Conservation (phyloP, 768 basidiomycete genomes). For the Tephrocybe sp. region DNA sequence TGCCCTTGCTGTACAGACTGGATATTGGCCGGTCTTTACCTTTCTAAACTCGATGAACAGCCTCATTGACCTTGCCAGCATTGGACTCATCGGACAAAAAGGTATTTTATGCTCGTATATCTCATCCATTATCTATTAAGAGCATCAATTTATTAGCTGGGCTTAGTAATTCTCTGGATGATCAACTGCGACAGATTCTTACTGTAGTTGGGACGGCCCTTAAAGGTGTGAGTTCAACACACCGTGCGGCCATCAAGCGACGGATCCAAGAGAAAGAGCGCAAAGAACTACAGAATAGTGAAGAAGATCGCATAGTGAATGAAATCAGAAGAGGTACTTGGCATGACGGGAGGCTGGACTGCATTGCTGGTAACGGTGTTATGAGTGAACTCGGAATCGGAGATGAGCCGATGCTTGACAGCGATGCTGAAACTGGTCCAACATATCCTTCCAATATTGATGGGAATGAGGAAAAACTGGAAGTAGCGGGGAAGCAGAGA, state of each 20-base stretch:
- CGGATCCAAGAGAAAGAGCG: conserved; percentile 36
- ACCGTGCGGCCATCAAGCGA: conserved; percentile 42
- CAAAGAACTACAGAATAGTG: conserved; percentile 36
- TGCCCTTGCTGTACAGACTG: conserved; percentile 76
- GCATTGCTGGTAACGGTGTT: conserved; percentile 80
- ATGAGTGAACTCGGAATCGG: conserved; percentile 87
- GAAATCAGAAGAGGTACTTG: conserved; percentile 64
- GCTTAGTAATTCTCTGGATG: conserved; percentile 72
- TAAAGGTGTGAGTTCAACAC: conserved; percentile 56
- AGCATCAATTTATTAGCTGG: conserved; percentile 57
- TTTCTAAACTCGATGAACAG: conserved; percentile 80
- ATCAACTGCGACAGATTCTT: conserved; percentile 85
- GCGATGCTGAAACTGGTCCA: conserved; percentile 16
- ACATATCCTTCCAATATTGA: conserved; percentile 8
- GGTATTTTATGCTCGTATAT: conserved; percentile 34
- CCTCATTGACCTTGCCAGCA: conserved; percentile 87
- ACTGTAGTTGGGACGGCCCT: conserved; percentile 76
- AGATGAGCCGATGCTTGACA: conserved; percentile 54
- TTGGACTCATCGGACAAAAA: conserved; percentile 96
- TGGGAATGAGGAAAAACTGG: conserved; percentile 17
- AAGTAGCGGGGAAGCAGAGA: conserved; percentile 25
- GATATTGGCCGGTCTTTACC: conserved; percentile 88
- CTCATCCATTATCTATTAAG: neutral
- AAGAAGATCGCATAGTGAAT: conserved; percentile 38
- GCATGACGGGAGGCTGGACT: conserved; percentile 88